Evolutionary conservation across 2,329 filamentous ascomycete species (phyloP).

Genomic region (Trichophyton benhamiae): DNA sequence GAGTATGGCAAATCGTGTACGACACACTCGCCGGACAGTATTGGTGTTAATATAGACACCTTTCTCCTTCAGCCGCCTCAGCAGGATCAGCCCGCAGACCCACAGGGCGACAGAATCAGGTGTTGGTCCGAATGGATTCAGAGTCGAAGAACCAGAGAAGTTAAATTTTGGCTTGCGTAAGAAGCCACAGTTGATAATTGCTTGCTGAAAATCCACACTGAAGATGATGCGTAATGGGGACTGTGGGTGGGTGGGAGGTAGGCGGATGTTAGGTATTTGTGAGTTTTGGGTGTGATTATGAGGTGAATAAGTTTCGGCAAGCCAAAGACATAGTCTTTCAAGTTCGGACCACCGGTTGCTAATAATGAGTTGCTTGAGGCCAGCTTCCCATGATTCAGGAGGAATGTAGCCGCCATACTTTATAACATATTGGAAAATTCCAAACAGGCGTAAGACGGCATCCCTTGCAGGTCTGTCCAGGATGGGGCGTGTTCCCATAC

Average conservation of each 20-base stretch:
- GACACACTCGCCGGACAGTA: slow-evolving; percentile 24
- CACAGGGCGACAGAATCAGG: slow-evolving; percentile 25
- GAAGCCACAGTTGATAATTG: slow-evolving; percentile 42
- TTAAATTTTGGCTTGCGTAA: slow-evolving; percentile 19
- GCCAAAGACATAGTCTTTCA: slow-evolving; percentile 40
- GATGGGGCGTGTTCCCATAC: slow-evolving; percentile 17
- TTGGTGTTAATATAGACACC: slow-evolving; percentile 24
- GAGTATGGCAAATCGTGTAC: slow-evolving; percentile 26
- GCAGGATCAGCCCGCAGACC: slow-evolving; percentile 29
- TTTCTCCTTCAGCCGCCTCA: slow-evolving; percentile 26
- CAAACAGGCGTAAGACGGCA: slow-evolving; percentile 34
- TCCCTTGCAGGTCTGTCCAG: slow-evolving; percentile 23
- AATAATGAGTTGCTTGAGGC: slow-evolving; percentile 50
- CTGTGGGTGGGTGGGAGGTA: slow-evolving; percentile 7
- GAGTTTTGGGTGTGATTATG: not conserved
- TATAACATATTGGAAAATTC: slow-evolving; percentile 38
- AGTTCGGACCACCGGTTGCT: slow-evolving; percentile 40
- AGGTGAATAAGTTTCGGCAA: slow-evolving; percentile 33
- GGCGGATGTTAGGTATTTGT: not conserved
- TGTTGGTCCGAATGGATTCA: slow-evolving; percentile 13
- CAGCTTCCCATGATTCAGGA: slow-evolving; percentile 42
- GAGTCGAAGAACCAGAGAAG: slow-evolving; percentile 12
- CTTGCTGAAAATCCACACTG: slow-evolving; percentile 31
- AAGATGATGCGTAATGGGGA: slow-evolving; percentile 33
- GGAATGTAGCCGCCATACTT: slow-evolving; percentile 33